Evolutionary conservation across 2,329 filamentous ascomycete genomes (phyloP).

Genomic region (Claviceps sp.): DNA sequence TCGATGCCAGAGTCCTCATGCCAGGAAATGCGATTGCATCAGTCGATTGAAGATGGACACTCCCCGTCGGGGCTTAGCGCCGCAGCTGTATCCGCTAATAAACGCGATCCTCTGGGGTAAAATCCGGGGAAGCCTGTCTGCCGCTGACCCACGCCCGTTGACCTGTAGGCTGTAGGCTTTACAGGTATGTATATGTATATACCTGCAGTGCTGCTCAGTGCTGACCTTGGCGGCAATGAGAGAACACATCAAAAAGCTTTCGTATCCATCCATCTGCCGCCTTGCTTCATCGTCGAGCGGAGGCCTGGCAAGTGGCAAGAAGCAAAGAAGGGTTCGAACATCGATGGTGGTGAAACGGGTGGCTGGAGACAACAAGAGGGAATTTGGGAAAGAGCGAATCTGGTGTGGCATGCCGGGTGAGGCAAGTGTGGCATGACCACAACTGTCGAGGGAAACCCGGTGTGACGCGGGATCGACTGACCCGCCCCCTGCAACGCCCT

Average conservation of each 20-base stretch:
- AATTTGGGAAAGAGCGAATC: not conserved
- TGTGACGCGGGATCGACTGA: not conserved
- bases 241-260: not conserved
- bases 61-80: conserved; percentile 2
- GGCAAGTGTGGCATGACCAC: conserved; percentile 2
- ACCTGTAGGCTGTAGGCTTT: no score
- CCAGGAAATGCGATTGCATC: not conserved
- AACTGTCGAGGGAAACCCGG: not conserved
- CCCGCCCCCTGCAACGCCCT: not conserved
- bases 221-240: not conserved
- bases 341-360: not conserved
- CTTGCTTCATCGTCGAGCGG: not conserved
- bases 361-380: not conserved
- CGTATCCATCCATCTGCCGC: not conserved
- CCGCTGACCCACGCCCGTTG: conserved; percentile 8
- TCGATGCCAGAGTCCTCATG: not conserved
- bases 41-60: not conserved
- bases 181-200: no score
- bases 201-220: no score
- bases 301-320: not conserved
- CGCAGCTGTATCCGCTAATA: conserved; percentile 6
- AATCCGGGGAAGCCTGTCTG: conserved; percentile 14
- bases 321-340: not conserved
- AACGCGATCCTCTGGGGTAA: conserved; percentile 10
- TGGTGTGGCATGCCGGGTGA: not conserved